Evolutionary conservation across 2,329 filamentous ascomycete genomes (phyloP), one percentile per base, ranked within the genome.

Genomic region (Sporothrix protearum): DNA sequence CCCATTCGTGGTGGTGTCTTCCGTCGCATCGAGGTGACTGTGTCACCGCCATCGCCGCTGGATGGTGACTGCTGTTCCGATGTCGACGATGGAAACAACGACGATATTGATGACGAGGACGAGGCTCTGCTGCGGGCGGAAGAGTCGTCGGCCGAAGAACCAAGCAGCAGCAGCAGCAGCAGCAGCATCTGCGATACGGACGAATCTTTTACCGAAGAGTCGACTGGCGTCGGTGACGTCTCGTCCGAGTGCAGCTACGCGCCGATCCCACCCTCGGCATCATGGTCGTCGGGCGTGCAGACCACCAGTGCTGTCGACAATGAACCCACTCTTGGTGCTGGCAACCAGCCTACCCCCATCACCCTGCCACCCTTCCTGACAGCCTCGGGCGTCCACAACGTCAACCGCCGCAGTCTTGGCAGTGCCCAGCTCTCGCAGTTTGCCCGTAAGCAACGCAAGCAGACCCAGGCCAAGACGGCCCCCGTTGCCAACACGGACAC

Each of bases 1-100:
- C 88, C 88, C 74, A 89, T 90, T 73, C 63, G 74, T 10, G 73
- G 74, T 3, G 74, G 74, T 55, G 53, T 74, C 47, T 75, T 70
- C 53, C 63, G 30, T n/a, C 73, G 61, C n/a, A n/a, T 61, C 8
- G 64, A 64, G 3, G 68, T 53, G 47, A 61, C 66, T 6, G 63
- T 68, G 39, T 67, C 64, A 8, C 64, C 64, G 51, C 70, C 51
- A 19, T 63, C 39, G 68, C 69, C 68, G 30, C 12, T 51, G n/a
- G 39, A 51, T 16, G 57, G 49, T 36, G 45, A 70, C 30, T 64
- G 57, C 30, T 64, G 57, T n/a, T 64, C 55, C 1, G 51, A 49
- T 30, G 47, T 68, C 2, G 22, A 28, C 42, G 63, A 49, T 42
- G 45, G 47, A 12, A 51, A 59, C 39, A 51, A 49, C 9, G 22